Evolutionary conservation across 1,139 yeast genomes (phyloP), one percentile per base, ranked within the genome.

Genomic region (Kurtzmaniella quercitrusa): DNA sequence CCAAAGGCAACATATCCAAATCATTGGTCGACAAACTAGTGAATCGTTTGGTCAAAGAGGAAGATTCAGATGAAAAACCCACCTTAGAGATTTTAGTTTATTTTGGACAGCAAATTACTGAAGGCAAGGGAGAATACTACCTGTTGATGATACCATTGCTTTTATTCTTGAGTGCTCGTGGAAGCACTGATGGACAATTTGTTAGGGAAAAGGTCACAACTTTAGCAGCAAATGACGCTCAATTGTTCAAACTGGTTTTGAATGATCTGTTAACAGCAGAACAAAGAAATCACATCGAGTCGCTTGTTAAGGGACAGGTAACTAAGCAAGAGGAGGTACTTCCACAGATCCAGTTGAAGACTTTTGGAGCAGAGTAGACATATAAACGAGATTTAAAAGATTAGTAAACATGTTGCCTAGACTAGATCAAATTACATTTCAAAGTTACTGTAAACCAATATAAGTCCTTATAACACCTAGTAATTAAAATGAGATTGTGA

Each of bases 191-290:
- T 55, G 41, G 57, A 49, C 33, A 48, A 11, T 82, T 80, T 46
- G 65, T 76, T 28, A 80, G 75, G 46, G 71, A 68, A 8, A 77
- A 79, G 52, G 52, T 85, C 36, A 45, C 83, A 19, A 70, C 69
- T 21, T 63, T 86, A 45, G 74, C 84, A 9, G 65, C 67, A 12
- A 59, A 70, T 42, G 71, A 74, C 47, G 70, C 84, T 1, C 64
- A 62, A 2, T 60, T 71, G 5, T 87, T 88, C 64, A 84, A 84
- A 51, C 45, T 48, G 0, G 77, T 76, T 4, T 73, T 84, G 7
- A 64, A 60, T 39, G 55, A 50, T 2, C 57, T 62, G 2, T 53
- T 78, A 22, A 64, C 60, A 23, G 61, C 55, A 0, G 58, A 57
- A 1, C 80, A 79, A 50, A 70, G 66, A 46, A 41, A 45, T 8